phyloP scores from a whole-genome alignment of 2,329 filamentous ascomycete genomes.

The Apiospora kogelbergensis region DNA sequence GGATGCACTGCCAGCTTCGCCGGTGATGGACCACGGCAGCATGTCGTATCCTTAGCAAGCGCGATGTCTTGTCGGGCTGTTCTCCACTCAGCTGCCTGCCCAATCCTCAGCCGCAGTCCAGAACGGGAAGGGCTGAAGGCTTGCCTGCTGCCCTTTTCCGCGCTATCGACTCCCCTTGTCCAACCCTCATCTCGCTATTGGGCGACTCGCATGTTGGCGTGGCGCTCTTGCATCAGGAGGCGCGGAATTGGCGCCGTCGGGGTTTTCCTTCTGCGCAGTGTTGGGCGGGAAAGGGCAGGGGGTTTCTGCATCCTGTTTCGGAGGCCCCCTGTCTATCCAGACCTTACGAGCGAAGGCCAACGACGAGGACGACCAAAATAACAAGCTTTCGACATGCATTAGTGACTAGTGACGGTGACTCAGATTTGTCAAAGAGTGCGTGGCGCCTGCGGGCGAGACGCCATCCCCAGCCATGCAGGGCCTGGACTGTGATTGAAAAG shows the following conservation, averaged over 20 bases:
- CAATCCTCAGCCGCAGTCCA: neutral
- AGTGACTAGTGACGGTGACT: neutral
- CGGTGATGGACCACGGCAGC: neutral
- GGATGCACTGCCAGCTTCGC: neutral
- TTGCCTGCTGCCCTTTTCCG: neutral
- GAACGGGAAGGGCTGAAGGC: conserved; percentile 3
- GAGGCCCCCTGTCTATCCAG: neutral
- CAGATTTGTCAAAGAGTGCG: neutral
- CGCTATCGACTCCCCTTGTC: conserved; percentile 3
- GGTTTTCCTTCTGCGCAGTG: neutral
- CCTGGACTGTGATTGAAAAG: too few relatives aligned
- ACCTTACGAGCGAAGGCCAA: neutral
- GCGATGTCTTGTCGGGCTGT: neutral
- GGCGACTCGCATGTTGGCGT: neutral
- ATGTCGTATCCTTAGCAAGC: neutral
- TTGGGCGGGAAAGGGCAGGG: neutral
- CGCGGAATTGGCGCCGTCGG: neutral
- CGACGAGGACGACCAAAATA: neutral
- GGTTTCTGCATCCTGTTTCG: neutral
- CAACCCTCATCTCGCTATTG: neutral
- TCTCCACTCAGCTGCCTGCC: conserved; percentile 2
- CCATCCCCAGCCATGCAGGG: neutral
- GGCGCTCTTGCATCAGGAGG: neutral
- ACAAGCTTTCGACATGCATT: neutral
- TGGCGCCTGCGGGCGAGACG: neutral